Conservation (phyloP, 192 early-diverging fungal species). For the Gryganskiella cystojenkinii region DNA sequence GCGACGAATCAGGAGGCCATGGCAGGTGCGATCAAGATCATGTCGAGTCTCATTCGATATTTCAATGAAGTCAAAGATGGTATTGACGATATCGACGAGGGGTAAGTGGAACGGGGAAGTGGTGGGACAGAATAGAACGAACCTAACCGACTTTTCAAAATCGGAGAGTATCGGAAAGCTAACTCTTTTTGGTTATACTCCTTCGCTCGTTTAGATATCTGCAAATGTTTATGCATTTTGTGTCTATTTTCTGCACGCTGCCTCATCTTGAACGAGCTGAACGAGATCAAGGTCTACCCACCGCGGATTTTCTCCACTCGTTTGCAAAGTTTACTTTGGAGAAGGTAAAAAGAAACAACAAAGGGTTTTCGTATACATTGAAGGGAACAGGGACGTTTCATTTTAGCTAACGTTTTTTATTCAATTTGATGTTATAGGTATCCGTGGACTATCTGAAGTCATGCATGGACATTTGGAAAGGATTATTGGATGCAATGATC, state of each 20-base stretch:
- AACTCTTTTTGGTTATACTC: neutral
- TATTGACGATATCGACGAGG: conserved; percentile 49
- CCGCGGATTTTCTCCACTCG: conserved; percentile 36
- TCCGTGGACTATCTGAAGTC: conserved; percentile 44
- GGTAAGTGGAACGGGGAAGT: too few species aligned
- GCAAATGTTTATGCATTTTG: conserved; percentile 53
- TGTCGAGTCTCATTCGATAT: conserved; percentile 43
- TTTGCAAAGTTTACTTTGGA: conserved; percentile 48
- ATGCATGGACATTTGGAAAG: conserved; percentile 49
- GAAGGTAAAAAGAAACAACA: conserved; percentile 12
- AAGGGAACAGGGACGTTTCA: too few species aligned
- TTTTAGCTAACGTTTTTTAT: too few species aligned
- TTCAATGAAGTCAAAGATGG: conserved; percentile 50
- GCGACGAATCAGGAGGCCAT: conserved; percentile 43
- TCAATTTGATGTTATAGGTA: conserved; percentile 4
- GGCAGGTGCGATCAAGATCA: conserved; percentile 34
- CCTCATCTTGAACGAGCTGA: conserved; percentile 43
- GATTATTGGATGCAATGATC: conserved; percentile 27
- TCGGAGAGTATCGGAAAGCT: too few species aligned
- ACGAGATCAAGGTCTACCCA: conserved; percentile 28
- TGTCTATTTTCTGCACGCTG: conserved; percentile 43
- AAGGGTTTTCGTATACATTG: too few species aligned
- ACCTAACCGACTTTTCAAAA: too few species aligned
- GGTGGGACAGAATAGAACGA: neutral
- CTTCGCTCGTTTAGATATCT: conserved; percentile 23